Percentiles rank a stretch among this genome's conserved stretches.
phyloP scores from a whole-genome alignment of 345 rosid genomes.

The Turnera subulata region DNA sequence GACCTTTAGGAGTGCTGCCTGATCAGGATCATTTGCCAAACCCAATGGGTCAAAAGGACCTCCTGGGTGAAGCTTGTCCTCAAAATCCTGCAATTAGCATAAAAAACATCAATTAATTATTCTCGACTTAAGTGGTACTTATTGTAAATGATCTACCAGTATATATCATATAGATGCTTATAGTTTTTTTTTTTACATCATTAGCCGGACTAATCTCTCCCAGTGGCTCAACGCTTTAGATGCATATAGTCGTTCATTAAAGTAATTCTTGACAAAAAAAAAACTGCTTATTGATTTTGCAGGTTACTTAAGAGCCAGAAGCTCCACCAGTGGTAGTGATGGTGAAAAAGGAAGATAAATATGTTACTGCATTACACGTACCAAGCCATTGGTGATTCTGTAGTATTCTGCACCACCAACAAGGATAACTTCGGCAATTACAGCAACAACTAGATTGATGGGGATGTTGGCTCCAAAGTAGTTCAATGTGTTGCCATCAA shows the following conservation, averaged over 20 bases:
- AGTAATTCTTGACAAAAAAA: no score
- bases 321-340: not conserved
- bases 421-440: conserved; percentile 77
- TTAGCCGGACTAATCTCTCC: no score
- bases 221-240: no score
- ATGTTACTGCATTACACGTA: conserved; percentile 14
- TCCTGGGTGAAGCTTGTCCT: conserved; percentile 97
- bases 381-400: conserved; percentile 91
- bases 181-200: no score
- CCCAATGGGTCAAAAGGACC: conserved; percentile 98
- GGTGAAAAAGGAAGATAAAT: not conserved
- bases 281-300: no score
- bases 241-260: no score
- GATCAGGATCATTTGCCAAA: conserved; percentile 88
- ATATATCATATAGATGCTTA: no score
- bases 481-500: conserved; percentile 92
- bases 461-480: conserved; percentile 91
- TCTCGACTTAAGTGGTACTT: no score
- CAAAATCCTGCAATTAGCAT: conserved; percentile 74
- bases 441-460: conserved; percentile 76
- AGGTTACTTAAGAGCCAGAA: no score
- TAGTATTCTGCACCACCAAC: conserved; percentile 97
- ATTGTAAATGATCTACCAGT: no score
- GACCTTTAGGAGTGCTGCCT: conserved; percentile 86
- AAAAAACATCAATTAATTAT: no score